Conservation (phyloP, 495 filamentous ascomycete species). For the Hypomontagnella monticulosa region DNA sequence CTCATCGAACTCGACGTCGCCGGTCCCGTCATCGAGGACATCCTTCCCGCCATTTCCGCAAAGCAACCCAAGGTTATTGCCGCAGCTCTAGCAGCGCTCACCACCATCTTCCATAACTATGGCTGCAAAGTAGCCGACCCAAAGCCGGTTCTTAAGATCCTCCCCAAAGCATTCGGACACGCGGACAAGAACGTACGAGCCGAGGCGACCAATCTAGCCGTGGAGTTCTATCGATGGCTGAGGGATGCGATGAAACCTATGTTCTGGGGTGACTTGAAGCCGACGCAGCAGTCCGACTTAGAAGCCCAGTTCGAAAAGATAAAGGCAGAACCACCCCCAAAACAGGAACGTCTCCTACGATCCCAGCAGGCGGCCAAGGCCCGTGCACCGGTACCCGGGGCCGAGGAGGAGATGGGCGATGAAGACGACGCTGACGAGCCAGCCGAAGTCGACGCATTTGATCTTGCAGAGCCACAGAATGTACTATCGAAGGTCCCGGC, state of each 20-base stretch:
- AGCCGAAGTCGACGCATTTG: conserved; percentile 81
- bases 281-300: conserved; percentile 92
- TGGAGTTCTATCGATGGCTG: conserved; percentile 97
- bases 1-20: conserved; percentile 91
- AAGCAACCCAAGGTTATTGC: conserved; percentile 96
- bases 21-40: conserved; percentile 87
- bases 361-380: conserved; percentile 88
- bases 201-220: conserved; percentile 89
- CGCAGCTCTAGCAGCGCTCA: conserved; percentile 80
- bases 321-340: conserved; percentile 85
- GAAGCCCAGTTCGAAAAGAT: conserved; percentile 94
- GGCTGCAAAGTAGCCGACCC: conserved; percentile 97
- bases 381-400: conserved; percentile 66
- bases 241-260: conserved; percentile 97
- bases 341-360: conserved; percentile 88
- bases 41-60: conserved; percentile 84
- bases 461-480: conserved; percentile 90
- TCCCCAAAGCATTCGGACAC: conserved; percentile 93
- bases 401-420: conserved; percentile 65
- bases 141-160: conserved; percentile 88
- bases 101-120: conserved; percentile 87
- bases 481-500: conserved; percentile 84
- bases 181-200: conserved; percentile 99
- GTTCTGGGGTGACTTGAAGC: conserved; percentile 96
- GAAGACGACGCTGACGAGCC: conserved; percentile 73